Base-by-base conservation (phyloP, 1,139 yeast genomes). In the Diutina neorugosa region DNA sequence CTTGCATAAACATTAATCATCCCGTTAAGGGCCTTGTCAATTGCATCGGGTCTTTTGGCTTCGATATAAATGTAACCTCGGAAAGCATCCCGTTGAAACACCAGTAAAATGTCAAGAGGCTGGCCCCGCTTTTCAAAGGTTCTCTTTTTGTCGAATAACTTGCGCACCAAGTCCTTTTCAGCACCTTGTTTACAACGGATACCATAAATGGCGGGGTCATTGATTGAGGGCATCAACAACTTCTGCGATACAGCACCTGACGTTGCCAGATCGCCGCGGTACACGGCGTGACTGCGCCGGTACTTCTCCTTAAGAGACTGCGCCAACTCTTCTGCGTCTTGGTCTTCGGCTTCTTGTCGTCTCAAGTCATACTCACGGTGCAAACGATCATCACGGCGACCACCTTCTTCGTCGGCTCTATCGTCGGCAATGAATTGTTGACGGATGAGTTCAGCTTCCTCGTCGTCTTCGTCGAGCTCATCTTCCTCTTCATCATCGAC, bases 401-500 rank as follows among this genome's bases (percentile, higher is more conserved):
- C 80, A 52, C 73, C 74, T 5, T 54, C 52, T 46, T 68, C 69
- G 20, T 79, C 84, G 23, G 75, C 79, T 52, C 78, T 85, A 57
- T 85, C 95, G 60, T 86, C 96, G 8, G 83, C 81, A 59, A 85
- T 81, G 64, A 84, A 85, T 63, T 88, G 96, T 64, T 90, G 95
- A 62, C 91, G 80, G 55, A 86, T 80, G 47, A 88, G 71, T 58
- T 86, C 97, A 11, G 93, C 96, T 61, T 89, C 97, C 60, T 89
- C 84, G 56, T 79, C 96, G 56, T 90, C 98, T 60, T 91, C 98
- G 53, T 49, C 51, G 52, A 89, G 85, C 44, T 84, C 91, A 46
- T 93, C 98, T 59, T 93, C 98, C 56, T 93, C 98, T 60, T 93
- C 98, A 57, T 93, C 98, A 66, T 94, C 96, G 55, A 93, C 99